These are phyloP conservation scores for Marchantia polymorpha DNA, from an alignment of 225 moss, liverwort and hornwort species.

Conservation along the genomic window DNA sequence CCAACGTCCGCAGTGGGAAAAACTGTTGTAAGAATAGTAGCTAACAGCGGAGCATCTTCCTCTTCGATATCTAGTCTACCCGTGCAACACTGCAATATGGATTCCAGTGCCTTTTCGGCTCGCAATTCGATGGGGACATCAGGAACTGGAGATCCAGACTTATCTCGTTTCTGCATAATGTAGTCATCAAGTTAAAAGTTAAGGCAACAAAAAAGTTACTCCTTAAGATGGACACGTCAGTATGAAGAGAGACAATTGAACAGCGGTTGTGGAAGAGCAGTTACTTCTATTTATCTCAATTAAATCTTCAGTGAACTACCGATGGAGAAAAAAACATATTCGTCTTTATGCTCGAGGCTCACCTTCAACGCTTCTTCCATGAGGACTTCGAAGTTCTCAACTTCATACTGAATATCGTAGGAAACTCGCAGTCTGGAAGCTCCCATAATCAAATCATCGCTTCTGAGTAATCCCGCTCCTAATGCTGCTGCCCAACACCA, in stretches of 20 bases:
- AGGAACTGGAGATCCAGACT: constrained; percentile 53
- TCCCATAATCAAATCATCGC: constrained; percentile 75
- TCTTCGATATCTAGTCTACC: constrained; percentile 57
- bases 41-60: constrained; percentile 60
- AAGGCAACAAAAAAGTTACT: background rate
- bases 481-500: constrained; percentile 99
- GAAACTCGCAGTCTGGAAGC: constrained; percentile 75
- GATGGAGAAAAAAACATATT: background rate
- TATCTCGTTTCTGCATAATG: constrained; percentile 60
- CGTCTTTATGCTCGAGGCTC: background rate
- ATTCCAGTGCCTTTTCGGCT: constrained; percentile 77
- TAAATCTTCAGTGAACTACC: background rate
- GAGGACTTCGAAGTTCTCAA: constrained; percentile 74
- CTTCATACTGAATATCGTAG: constrained; percentile 79
- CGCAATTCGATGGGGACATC: constrained; percentile 72
- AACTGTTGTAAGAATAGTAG: constrained; percentile 60
- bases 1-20: constrained; percentile 64
- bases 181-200: background rate
- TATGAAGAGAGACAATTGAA: background rate
- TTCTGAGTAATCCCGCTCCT: constrained; percentile 76
- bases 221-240: background rate
- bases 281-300: background rate
- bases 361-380: constrained; percentile 89
- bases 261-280: background rate
- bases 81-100: constrained; percentile 79